A percentile compares a stretch with the other conserved stretches of the same genome.
Evolutionary conservation across 495 filamentous ascomycete genomes (phyloP).

Genomic region (Pyronema omphalodes): DNA sequence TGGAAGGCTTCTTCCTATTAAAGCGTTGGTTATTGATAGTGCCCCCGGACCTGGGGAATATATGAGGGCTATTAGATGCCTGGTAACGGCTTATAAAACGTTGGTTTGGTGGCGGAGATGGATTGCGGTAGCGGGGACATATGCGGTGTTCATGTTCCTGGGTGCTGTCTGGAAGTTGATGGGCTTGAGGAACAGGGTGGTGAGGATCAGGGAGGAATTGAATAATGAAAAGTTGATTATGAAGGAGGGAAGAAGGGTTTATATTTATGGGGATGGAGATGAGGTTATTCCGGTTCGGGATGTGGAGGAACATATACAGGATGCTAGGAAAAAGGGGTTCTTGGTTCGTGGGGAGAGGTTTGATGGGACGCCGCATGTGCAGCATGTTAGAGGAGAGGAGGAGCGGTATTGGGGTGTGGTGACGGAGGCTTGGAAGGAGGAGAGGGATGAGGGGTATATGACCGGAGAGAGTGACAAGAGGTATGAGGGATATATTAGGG

Average conservation of each 20-base stretch:
- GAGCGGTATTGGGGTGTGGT: constrained; percentile 31
- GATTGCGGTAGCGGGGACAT: background rate
- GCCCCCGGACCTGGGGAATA: background rate
- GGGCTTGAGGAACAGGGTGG: background rate
- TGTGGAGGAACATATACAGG: constrained; percentile 29
- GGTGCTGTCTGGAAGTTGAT: background rate
- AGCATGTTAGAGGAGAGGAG: constrained; percentile 29
- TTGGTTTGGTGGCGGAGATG: background rate
- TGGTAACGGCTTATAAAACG: background rate
- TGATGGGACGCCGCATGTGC: constrained; percentile 28
- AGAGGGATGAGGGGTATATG: background rate
- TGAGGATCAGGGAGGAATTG: background rate
- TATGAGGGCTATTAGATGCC: background rate
- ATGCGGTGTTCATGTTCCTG: background rate
- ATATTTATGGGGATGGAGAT: constrained; percentile 31
- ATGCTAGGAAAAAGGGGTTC: constrained; percentile 27
- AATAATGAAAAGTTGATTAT: background rate
- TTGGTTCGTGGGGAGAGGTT: constrained; percentile 29
- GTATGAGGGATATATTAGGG: too few species aligned
- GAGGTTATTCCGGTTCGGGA: constrained; percentile 27
- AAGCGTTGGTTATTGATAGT: background rate
- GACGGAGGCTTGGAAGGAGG: constrained; percentile 4
- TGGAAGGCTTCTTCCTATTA: background rate
- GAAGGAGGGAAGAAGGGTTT: constrained; percentile 23
- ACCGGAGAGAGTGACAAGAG: background rate